Base-by-base conservation (phyloP, 2,329 filamentous ascomycete genomes). In the Pseudogymnoascus sp. region DNA sequence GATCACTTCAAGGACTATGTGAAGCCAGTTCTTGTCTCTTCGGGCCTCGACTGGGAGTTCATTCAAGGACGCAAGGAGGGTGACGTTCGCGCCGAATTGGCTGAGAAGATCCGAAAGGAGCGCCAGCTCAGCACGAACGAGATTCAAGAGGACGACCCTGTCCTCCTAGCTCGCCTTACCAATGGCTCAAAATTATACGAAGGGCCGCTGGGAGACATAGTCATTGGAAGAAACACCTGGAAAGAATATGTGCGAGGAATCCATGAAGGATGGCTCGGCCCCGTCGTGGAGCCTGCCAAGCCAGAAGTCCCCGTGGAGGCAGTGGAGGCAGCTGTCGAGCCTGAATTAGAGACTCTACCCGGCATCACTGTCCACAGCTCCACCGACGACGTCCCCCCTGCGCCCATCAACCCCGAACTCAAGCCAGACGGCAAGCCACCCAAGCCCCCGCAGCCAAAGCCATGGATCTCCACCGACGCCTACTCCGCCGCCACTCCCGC, bases 1-100 rank as follows among this genome's bases (percentile, higher is more conserved):
- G 92, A 97, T 68, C 92, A 97, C 76, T 99, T 96, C 75, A 88
- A 92, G 71, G 91, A 96, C 74, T 99, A 97, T 72, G 84, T 97
- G 44, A 97, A 97, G 79, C 94, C 94, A 1, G 84, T 99, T 27
- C 78, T 99, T 39, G 90, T 94, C 3, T 89, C 91, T 2, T 93
- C 91, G 1, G 92, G 92, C 0, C 78, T 97, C 71, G 94, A 99
- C 74, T 97, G 95, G 86, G 93, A 97, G 70, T 95, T 97, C 63
- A 84, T 97, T 5, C 93, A 97, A 76, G 94, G 93, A 4, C 81
- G 92, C 61, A 87, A 88, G 72, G 90, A 97, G 78, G 94, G 94
- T n/a, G 93, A 99, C 72, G 85, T 99, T 48, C 81, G 94, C 65
- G 92, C 90, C 60, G 90, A 88, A 12, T 82, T 95, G 55, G 93